Base-by-base conservation (phyloP, 441 rosid genomes). In the Daphne laureola region DNA sequence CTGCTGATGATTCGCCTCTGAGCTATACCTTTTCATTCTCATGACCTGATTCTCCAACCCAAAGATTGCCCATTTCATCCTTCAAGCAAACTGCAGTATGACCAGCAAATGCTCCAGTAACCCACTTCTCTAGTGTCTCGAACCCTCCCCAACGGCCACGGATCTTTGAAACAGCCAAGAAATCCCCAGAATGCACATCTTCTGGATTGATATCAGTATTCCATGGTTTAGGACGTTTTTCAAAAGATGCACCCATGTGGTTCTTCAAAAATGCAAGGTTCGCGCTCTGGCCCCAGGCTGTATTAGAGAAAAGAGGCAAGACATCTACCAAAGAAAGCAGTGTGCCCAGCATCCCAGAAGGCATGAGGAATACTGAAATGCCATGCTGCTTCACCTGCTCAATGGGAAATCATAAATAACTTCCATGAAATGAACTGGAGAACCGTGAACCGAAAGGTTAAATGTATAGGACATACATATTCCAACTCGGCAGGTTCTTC, bases 11-110 rank as follows among this genome's bases (percentile, higher is more conserved):
- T n/a, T n/a, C n/a, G n/a, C n/a, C n/a, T n/a, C n/a, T n/a, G n/a
- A 11, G 15, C 4, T 54, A 56, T 52, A 88, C 96, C 95, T 92
- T 81, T 52, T 89, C 97, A 73, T 89, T 93, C 80, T 89, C 97
- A 27, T 84, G 96, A 43, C 97, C 98, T 0, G 98, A 93, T 81
- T 93, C 98, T 65, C 92, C 98, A 78, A 93, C 97, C 97, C 97
- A 93, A 46, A 93, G 87, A 55, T 85, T 83, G 50, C 96, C 97
- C 59, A 63, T 59, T 53, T 77, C 84, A 79, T 92, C 98, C 74
- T 85, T 86, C 78, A 92, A 73, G 80, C 97, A 92, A 67, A 92
- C 98, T 16, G 98, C 90, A 12, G 96, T 89, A 41, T 92, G 98
- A 69, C 98, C 98, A 67, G 97, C 97, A 70, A 84, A 92, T 47